Percentiles rank a stretch among this genome's conserved stretches.
phyloP scores from a whole-genome alignment of 2,329 filamentous ascomycete genomes.

The Decorospora gaudefroyi region DNA sequence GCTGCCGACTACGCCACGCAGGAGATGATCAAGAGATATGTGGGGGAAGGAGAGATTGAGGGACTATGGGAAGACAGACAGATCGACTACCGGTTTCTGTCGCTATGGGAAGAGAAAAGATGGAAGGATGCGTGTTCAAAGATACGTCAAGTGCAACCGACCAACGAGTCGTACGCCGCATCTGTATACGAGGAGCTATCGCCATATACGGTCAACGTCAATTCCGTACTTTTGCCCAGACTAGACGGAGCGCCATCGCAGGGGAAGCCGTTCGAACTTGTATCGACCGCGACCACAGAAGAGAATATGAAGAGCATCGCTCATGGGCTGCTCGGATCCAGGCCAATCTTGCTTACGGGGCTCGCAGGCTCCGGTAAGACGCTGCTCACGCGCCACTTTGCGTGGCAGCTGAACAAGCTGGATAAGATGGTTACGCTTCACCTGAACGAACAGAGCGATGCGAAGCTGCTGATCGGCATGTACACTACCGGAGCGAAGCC shows the following conservation, averaged over 20 bases:
- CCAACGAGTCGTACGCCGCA: slow-evolving; percentile 1
- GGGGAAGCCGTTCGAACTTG: slow-evolving; percentile 34
- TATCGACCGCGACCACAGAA: slow-evolving; percentile 73
- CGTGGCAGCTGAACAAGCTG: slow-evolving; percentile 76
- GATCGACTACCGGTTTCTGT: slow-evolving; percentile 78
- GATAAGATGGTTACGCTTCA: slow-evolving; percentile 89
- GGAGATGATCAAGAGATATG: slow-evolving; percentile 67
- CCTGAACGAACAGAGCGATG: slow-evolving; percentile 96
- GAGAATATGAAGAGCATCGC: slow-evolving; percentile 74
- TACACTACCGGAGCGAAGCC: slow-evolving; percentile 88
- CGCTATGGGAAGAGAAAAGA: slow-evolving; percentile 66
- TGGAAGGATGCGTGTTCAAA: slow-evolving; percentile 42
- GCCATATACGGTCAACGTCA: slow-evolving; percentile 41
- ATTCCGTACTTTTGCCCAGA: slow-evolving; percentile 48
- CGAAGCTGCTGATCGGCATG: slow-evolving; percentile 91
- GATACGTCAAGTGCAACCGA: slow-evolving; percentile 9
- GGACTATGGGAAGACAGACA: slow-evolving; percentile 74
- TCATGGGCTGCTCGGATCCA: slow-evolving; percentile 65
- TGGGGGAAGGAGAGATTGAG: slow-evolving; percentile 65
- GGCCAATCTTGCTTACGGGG: slow-evolving; percentile 80
- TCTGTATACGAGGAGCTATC: slow-evolving; percentile 32
- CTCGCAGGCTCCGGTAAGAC: slow-evolving; percentile 90
- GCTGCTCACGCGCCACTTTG: slow-evolving; percentile 78
- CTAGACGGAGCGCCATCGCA: slow-evolving; percentile 37
- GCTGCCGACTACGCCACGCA: slow-evolving; percentile 80